Conservation (phyloP, 805 yeast genomes). For the Starmerella floris region DNA sequence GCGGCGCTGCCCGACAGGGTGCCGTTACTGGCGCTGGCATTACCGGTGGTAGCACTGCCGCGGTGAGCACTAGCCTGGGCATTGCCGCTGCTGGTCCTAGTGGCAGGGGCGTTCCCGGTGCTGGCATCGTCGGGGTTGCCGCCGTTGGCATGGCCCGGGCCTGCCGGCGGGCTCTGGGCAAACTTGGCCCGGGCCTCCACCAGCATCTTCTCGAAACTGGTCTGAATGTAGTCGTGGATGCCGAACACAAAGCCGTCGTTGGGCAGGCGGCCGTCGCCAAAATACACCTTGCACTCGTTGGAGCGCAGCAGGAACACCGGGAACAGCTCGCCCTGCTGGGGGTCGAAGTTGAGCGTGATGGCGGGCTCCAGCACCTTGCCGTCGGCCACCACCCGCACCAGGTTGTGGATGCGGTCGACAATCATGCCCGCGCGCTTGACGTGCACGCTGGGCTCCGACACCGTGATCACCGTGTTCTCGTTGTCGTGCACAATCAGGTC, state of each 20-base stretch:
- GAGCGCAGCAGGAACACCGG: not conserved
- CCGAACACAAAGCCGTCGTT: conserved; percentile 9
- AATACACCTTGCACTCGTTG: not conserved
- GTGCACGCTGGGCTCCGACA: not conserved
- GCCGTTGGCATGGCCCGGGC: no score
- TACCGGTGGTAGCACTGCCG: no score
- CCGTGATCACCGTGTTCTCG: not conserved
- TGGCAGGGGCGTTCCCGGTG: not conserved
- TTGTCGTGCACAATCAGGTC: not conserved
- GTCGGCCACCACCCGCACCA: not conserved
- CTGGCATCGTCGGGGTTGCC: no score
- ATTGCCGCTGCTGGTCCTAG: no score
- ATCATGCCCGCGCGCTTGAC: conserved; percentile 1
- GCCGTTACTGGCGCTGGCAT: no score
- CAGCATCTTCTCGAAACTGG: not conserved
- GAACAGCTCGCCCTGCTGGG: not conserved
- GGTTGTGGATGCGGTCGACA: not conserved
- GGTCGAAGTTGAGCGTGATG: not conserved
- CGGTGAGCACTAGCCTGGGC: no score
- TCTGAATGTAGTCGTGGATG: not conserved
- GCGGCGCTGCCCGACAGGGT: no score
- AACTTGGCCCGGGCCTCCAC: not conserved
- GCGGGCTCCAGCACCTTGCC: not conserved
- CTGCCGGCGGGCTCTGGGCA: not conserved
- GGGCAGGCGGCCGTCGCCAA: conserved; percentile 5